A percentile compares a stretch with the other conserved stretches of the same genome.
Evolutionary conservation across 31 red algal species (phyloP).

Genomic region (Asparagopsis taxiformis): DNA sequence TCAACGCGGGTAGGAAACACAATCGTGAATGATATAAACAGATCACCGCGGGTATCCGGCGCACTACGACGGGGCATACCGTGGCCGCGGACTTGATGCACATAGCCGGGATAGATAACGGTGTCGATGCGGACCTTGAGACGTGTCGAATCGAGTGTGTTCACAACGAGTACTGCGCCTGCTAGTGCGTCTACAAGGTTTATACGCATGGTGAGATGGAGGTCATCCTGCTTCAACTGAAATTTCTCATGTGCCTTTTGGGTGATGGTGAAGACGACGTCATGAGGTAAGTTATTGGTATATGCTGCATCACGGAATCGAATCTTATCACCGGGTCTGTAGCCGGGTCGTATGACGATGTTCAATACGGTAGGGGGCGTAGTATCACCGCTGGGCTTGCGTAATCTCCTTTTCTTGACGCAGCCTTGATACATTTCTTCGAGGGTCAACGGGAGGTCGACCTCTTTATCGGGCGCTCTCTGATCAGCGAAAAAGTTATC

Average conservation of each 20-base stretch:
- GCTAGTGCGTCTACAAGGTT: slow-evolving; percentile 61
- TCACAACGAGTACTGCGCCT: slow-evolving; percentile 24
- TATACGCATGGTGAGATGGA: slow-evolving; percentile 18
- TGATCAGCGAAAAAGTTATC: not conserved
- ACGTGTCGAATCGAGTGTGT: not conserved
- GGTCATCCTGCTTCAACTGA: slow-evolving; percentile 21
- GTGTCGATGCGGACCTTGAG: slow-evolving; percentile 22
- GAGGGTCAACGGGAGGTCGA: slow-evolving; percentile 32
- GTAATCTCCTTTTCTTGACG: slow-evolving; percentile 23
- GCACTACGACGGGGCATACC: slow-evolving; percentile 25
- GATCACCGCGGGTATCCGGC: slow-evolving; percentile 18
- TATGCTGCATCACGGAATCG: slow-evolving; percentile 24
- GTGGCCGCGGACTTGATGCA: slow-evolving; percentile 1
- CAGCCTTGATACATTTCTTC: slow-evolving; percentile 28
- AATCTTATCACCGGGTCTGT: slow-evolving; percentile 50
- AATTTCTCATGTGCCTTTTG: not conserved
- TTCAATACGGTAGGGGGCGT: slow-evolving; percentile 11
- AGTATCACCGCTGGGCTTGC: not conserved
- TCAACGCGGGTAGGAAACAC: slow-evolving; percentile 46
- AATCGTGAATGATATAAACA: slow-evolving; percentile 42
- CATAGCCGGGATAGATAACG: slow-evolving; percentile 43
- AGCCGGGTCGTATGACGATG: slow-evolving; percentile 47
- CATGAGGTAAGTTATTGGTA: not conserved
- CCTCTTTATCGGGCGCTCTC: not conserved
- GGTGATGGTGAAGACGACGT: slow-evolving; percentile 47